Evolutionary conservation across 2,329 filamentous ascomycete species (phyloP).

Genomic region (Emericellopsis atlantica): DNA sequence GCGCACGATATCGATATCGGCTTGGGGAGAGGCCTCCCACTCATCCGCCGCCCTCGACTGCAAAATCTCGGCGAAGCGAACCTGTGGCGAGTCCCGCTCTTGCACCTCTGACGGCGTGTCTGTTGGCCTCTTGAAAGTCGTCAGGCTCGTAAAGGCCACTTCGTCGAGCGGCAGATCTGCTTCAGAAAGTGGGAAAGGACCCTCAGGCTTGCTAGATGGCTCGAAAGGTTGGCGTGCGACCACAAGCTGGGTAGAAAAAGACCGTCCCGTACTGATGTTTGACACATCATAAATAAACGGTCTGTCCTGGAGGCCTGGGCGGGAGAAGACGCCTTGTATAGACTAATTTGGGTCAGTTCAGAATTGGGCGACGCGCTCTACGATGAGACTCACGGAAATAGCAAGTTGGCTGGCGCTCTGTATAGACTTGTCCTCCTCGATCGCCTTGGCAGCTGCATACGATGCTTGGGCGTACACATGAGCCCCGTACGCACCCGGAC

Average conservation of each 20-base stretch:
- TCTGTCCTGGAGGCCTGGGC: constrained; percentile 29
- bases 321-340: constrained; percentile 43
- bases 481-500: constrained; percentile 20
- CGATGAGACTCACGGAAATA: constrained; percentile 22
- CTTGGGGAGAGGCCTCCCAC: constrained; percentile 32
- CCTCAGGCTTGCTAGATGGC: constrained; percentile 20
- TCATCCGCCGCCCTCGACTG: constrained; percentile 17
- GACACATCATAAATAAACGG: constrained; percentile 40
- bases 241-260: constrained; percentile 36
- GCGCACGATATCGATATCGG: constrained; percentile 29
- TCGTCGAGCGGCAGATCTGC: constrained; percentile 22
- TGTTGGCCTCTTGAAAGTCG: constrained; percentile 35
- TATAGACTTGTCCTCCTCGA: constrained; percentile 16
- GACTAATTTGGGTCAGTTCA: constrained; percentile 21
- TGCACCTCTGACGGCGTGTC: constrained; percentile 23
- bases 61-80: constrained; percentile 28
- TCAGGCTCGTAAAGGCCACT: constrained; percentile 36
- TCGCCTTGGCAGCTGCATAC: constrained; percentile 19
- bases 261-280: constrained; percentile 28
- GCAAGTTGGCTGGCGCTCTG: constrained; percentile 9
- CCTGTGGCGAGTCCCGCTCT: constrained; percentile 22
- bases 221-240: constrained; percentile 31
- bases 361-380: background rate
- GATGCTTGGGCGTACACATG: constrained; percentile 23
- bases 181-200: constrained; percentile 26